Evolutionary conservation across 768 basidiomycete species (phyloP), one percentile per base, ranked within the genome.

Genomic region (Mrakia frigida): DNA sequence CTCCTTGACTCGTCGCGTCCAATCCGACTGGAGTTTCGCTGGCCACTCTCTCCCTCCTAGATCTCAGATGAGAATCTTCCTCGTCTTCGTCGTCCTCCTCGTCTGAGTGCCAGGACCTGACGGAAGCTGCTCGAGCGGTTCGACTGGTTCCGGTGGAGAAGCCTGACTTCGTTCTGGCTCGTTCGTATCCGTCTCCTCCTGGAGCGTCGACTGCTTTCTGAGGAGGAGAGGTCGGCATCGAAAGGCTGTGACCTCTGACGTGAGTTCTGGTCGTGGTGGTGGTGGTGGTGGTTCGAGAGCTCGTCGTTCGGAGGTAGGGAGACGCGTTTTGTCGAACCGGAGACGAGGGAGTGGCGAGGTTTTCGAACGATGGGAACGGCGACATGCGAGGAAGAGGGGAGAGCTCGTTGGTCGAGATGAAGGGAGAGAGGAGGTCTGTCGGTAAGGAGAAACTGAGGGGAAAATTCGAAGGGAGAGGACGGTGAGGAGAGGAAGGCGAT

Each of bases 21-120:
- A n/a, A 11, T 23, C 53, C 39, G 37, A 37, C n/a, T 13, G 71
- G 53, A 31, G 53, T 56, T 33, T 41, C 50, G 43, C 53, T 73
- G 6, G 59, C 31, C 3, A 56, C 28, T 41, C 53, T 6, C 0
- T 28, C 69, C 43, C 69, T 70, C 7, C 69, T 23, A n/a, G 41
- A 23, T 28, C 39, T 46, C 13, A 25, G 21, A 25, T 73, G 14
- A 25, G 60, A 50, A 2, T 50, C 11, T 23, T 46, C 50, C 18
- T 74, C 65, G 11, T 68, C 65, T 3, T 68, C 50, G 43, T 74
- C 50, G 0, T 71, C 70, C 7, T 71, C 70, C 28, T 71, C 70
- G 70, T 59, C 67, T 35, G 74, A 74, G 25, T 74, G 74, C 63
- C 67, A 74, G 16, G 52, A 52, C 28, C 74, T 31, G 35, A 74